A percentile compares a stretch with the other conserved stretches of the same genome.
These are phyloP conservation scores for Leishmania arabica DNA, from an alignment of 208 protist genomes.

Conservation along the genomic window DNA sequence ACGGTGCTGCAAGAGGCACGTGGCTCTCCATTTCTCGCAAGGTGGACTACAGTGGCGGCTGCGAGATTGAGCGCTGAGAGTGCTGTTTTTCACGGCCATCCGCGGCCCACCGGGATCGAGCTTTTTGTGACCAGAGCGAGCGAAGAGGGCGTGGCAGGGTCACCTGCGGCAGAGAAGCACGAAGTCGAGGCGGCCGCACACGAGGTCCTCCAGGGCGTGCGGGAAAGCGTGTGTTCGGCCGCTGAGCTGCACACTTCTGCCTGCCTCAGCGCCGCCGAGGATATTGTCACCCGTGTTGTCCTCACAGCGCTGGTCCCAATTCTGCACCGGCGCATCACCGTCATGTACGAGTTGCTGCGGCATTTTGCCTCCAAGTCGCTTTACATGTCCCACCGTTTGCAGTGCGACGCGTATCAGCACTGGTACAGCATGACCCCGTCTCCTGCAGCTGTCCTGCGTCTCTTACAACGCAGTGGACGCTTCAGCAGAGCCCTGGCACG, in stretches of 20 bases:
- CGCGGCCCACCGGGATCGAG: not conserved
- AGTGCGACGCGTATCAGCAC: slow-evolving; percentile 45
- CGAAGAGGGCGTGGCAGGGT: not conserved
- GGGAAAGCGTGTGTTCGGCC: slow-evolving; percentile 9
- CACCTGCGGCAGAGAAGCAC: not conserved
- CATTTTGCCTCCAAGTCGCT: slow-evolving; percentile 51
- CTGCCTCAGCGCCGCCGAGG: slow-evolving; percentile 19
- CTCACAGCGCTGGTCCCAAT: slow-evolving; percentile 50
- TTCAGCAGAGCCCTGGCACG: slow-evolving; percentile 41
- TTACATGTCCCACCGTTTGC: slow-evolving; percentile 39
- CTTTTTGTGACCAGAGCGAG: not conserved
- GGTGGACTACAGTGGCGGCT: not conserved
- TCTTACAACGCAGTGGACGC: slow-evolving; percentile 49
- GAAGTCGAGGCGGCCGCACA: not conserved
- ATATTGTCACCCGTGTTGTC: slow-evolving; percentile 41
- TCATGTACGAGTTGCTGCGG: slow-evolving; percentile 80
- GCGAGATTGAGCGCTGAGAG: not conserved
- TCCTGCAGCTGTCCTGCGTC: slow-evolving; percentile 53
- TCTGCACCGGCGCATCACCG: slow-evolving; percentile 59
- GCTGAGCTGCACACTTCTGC: slow-evolving; percentile 25
- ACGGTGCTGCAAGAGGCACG: slow-evolving; percentile 7
- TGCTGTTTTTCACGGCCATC: not conserved
- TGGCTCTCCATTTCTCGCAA: slow-evolving; percentile 12
- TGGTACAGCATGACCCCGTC: slow-evolving; percentile 67
- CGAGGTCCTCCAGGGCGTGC: not conserved